phyloP scores from a whole-genome alignment of 2,329 filamentous ascomycete species.

The Calcarisporium arbuscula region DNA sequence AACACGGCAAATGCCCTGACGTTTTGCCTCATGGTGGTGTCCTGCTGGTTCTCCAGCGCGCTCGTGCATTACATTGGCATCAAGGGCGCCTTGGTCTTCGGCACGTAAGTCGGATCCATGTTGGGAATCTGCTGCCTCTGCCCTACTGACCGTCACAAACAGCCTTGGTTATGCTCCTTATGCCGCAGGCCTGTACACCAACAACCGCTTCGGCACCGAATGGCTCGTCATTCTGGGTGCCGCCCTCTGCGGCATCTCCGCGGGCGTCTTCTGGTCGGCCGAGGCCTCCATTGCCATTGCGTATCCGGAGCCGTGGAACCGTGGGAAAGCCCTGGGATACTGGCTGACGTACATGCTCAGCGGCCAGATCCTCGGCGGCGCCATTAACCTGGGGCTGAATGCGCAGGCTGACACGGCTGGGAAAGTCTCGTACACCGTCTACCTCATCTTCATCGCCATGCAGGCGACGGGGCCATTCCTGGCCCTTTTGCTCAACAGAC shows the following conservation, averaged over 20 bases:
- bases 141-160: constrained; percentile 13
- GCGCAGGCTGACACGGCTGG: constrained; percentile 49
- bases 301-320: constrained; percentile 65
- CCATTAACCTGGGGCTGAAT: constrained; percentile 65
- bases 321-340: constrained; percentile 58
- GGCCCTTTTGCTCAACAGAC: constrained; percentile 55
- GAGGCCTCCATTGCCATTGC: constrained; percentile 67
- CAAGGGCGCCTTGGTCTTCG: constrained; percentile 63
- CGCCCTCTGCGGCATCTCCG: constrained; percentile 62
- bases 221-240: constrained; percentile 66
- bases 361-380: constrained; percentile 65
- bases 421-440: constrained; percentile 63
- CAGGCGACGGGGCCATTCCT: constrained; percentile 61
- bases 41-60: constrained; percentile 58
- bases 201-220: constrained; percentile 62
- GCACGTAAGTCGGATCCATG: constrained; percentile 41
- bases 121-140: neutral
- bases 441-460: constrained; percentile 62
- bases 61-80: constrained; percentile 64
- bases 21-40: constrained; percentile 67
- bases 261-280: constrained; percentile 70
- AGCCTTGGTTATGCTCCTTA: constrained; percentile 63
- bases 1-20: constrained; percentile 67
- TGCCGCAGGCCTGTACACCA: constrained; percentile 64
- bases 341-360: constrained; percentile 56